A percentile compares a stretch with the other conserved stretches of the same genome.
Evolutionary conservation across 2,329 filamentous ascomycete genomes (phyloP).

Genomic region (Verticillium dahliae): DNA sequence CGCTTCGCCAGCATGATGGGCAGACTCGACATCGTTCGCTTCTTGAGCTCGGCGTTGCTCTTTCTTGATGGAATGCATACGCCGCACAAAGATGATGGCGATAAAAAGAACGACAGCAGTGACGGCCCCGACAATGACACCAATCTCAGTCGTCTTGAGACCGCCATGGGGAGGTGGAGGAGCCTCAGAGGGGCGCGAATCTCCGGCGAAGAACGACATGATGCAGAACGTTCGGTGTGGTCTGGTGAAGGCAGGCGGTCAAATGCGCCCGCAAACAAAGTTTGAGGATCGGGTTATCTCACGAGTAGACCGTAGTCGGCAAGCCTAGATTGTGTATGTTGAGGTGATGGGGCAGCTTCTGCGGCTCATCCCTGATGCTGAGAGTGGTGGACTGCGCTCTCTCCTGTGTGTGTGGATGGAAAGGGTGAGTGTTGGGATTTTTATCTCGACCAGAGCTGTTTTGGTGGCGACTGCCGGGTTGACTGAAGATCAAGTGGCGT

Average conservation of each 20-base stretch:
- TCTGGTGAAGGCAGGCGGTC: neutral
- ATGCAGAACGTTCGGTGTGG: neutral
- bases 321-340: neutral
- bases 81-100: constrained; percentile 15
- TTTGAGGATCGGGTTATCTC: neutral
- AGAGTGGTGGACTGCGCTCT: neutral
- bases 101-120: constrained; percentile 15
- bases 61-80: constrained; percentile 4
- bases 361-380: neutral
- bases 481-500: too few relatives aligned
- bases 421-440: too few relatives aligned
- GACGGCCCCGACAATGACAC: constrained; percentile 17
- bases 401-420: too few relatives aligned
- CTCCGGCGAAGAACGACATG: constrained; percentile 12
- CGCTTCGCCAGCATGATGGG: neutral
- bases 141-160: constrained; percentile 19
- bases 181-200: constrained; percentile 7
- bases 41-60: constrained; percentile 3
- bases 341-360: neutral
- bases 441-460: too few relatives aligned
- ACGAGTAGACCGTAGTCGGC: neutral
- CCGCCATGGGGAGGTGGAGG: constrained; percentile 6
- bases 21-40: neutral
- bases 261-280: too few relatives aligned
- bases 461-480: too few relatives aligned